Evolutionary conservation across 2,329 filamentous ascomycete genomes (phyloP).

Genomic region (Balansia obtecta): DNA sequence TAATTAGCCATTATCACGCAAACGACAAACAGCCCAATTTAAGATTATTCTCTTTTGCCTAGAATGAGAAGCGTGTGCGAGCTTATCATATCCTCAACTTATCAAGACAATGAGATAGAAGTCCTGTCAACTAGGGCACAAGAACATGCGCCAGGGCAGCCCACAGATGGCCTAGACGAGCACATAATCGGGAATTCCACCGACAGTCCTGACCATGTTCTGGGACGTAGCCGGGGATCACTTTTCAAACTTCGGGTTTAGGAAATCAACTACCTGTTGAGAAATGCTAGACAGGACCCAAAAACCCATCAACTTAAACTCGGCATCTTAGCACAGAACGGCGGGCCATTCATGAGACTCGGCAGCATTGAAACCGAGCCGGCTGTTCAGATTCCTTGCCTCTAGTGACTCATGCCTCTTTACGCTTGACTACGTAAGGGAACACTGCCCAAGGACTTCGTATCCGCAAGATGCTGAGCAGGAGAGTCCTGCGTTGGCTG

Average conservation of each 20-base stretch:
- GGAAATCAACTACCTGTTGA: background rate
- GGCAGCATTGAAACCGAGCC: background rate
- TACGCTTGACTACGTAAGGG: background rate
- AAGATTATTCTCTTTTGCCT: no score
- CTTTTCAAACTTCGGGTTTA: background rate
- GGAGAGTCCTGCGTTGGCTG: slow-evolving; percentile 10
- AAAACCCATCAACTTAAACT: background rate
- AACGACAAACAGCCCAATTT: no score
- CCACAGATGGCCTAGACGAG: no score
- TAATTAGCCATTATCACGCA: no score
- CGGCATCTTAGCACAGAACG: background rate
- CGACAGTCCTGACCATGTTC: no score
- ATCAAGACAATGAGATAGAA: no score
- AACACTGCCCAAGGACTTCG: background rate
- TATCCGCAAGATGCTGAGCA: slow-evolving; percentile 8
- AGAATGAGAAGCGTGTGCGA: no score
- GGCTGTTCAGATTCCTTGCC: background rate
- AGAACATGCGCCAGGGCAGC: no score
- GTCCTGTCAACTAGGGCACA: no score
- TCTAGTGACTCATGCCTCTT: background rate
- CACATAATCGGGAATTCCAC: no score
- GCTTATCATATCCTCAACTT: no score
- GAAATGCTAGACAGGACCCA: background rate
- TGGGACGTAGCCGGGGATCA: no score
- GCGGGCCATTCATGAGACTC: background rate